Conservation (phyloP, 2,329 filamentous ascomycete genomes). For the Penicillium sp. region DNA sequence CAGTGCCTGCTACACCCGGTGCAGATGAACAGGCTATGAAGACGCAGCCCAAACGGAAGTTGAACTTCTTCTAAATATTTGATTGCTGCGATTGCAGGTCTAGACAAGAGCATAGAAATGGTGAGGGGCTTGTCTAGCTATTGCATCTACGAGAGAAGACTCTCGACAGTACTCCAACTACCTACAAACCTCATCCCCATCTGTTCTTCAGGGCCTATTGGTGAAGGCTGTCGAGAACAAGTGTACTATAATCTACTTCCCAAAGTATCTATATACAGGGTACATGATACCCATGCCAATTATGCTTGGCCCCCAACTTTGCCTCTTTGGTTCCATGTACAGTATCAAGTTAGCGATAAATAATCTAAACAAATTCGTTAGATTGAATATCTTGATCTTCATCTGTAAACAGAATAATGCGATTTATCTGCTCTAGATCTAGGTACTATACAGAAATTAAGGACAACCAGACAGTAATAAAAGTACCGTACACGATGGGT, state of each 20-base stretch:
- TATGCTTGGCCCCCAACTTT: background rate
- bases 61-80: slow-evolving; percentile 31
- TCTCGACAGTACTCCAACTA: background rate
- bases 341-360: background rate
- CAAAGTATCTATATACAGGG: background rate
- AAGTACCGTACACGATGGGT: background rate
- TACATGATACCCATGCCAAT: background rate
- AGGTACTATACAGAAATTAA: slow-evolving; percentile 15
- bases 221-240: background rate
- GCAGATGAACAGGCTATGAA: slow-evolving; percentile 13
- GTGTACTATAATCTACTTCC: background rate
- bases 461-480: slow-evolving; percentile 1
- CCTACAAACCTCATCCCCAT: background rate
- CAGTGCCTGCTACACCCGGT: slow-evolving; percentile 9
- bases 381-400: background rate
- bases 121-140: background rate
- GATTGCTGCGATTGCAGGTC: background rate
- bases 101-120: background rate
- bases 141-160: background rate
- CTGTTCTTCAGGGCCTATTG: background rate
- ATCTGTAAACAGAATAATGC: slow-evolving; percentile 3
- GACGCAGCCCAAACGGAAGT: slow-evolving; percentile 21
- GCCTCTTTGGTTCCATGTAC: background rate
- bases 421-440: slow-evolving; percentile 17
- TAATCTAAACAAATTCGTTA: background rate